Base-by-base conservation (phyloP, 2,329 filamentous ascomycete genomes). In the Scedosporium dehoogii region DNA sequence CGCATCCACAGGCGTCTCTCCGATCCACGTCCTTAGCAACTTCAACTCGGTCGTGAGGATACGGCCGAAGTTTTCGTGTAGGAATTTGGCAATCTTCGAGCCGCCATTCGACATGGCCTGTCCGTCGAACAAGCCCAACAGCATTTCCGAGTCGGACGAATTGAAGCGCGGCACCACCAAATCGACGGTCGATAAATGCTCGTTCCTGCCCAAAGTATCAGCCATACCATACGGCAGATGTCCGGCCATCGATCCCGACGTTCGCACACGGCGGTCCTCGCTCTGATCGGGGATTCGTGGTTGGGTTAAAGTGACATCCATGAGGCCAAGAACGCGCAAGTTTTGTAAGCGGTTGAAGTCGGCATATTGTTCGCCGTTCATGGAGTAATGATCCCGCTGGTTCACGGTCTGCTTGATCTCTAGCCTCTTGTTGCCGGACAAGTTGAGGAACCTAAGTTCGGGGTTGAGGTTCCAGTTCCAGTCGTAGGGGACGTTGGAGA, bases 401-500 rank as follows among this genome's bases (percentile, higher is more conserved):
- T 61, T 12, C 29, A 53, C 41, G 27, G 84, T 85, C 67, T 84
- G 82, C 70, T 89, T 89, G 77, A 99, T 97, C 74, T 99, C 94
- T 41, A 99, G 77, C 59, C 93, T 87, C 74, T 96, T 97, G 77
- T 99, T 99, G 60, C 94, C 94, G 0, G 93, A 97, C 70, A 99
- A 81, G 70, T 97, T 99, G 65, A 99, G 86, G 71, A 96, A 99
- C 66, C 92, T 89, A 67, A 99, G 78, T 69, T 97, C 96, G 58
- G 90, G 91, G 70, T 99, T 99, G 81, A 94, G 90, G 71, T 97
- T 97, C 94, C 94, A 99, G 70, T 99, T 99, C 94, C 94, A 99
- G 72, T 99, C 94, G 72, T 99, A 99, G 0, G 93, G 94, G 81
- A 96, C 96, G 70, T 99, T 99, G 33, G 92, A 94, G 58, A 99